Percentiles rank a stretch among this genome's conserved stretches.
Conservation (phyloP, 2,329 filamentous ascomycete species). For the Alternaria consortialis region DNA sequence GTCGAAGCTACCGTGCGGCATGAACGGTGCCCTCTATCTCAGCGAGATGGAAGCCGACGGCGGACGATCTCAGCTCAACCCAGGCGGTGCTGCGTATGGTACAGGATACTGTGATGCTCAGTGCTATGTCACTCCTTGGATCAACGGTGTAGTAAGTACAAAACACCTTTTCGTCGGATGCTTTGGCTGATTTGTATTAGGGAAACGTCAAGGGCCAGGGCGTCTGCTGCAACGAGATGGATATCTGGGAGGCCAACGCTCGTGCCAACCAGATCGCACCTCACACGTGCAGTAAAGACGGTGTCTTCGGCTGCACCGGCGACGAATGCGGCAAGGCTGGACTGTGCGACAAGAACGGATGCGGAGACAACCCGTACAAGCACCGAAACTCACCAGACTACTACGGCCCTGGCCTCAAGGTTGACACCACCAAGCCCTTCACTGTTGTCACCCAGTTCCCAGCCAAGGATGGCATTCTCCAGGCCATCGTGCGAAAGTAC, state of each 20-base stretch:
- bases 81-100: slow-evolving; percentile 67
- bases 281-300: slow-evolving; percentile 59
- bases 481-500: slow-evolving; percentile 71
- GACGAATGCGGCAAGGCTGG: slow-evolving; percentile 53
- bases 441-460: slow-evolving; percentile 75
- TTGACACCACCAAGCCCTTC: slow-evolving; percentile 68
- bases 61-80: slow-evolving; percentile 46
- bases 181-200: slow-evolving; percentile 49
- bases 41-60: slow-evolving; percentile 52
- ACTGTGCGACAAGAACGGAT: slow-evolving; percentile 50
- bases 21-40: slow-evolving; percentile 54
- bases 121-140: slow-evolving; percentile 56
- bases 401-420: slow-evolving; percentile 50
- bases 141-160: slow-evolving; percentile 48
- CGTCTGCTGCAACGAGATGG: slow-evolving; percentile 65
- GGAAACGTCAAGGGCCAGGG: slow-evolving; percentile 57
- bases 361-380: slow-evolving; percentile 47
- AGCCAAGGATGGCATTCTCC: slow-evolving; percentile 65
- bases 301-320: slow-evolving; percentile 54
- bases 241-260: slow-evolving; percentile 65
- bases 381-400: slow-evolving; percentile 32
- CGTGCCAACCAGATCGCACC: slow-evolving; percentile 58
- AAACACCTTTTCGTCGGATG: slow-evolving; percentile 25
- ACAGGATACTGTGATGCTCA: slow-evolving; percentile 64
- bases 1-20: slow-evolving; percentile 53